Conservation (phyloP, 2,329 filamentous ascomycete species). For the Colletotrichum viniferum region DNA sequence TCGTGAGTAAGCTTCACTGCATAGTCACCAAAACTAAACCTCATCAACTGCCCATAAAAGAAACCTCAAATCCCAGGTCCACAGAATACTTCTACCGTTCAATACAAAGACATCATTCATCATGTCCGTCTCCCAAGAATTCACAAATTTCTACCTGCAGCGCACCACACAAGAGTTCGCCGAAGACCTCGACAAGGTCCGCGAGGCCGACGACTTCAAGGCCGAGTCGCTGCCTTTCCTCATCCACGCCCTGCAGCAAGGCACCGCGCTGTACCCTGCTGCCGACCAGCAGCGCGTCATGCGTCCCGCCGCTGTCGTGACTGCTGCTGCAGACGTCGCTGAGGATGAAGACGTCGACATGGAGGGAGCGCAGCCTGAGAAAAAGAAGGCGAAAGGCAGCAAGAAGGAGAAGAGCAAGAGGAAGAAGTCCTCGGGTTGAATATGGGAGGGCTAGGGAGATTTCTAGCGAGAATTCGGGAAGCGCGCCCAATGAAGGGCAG, state of each 20-base stretch:
- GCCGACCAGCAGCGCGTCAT: constrained; percentile 40
- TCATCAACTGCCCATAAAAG: background rate
- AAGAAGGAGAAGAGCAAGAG: constrained; percentile 10
- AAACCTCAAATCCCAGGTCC: background rate
- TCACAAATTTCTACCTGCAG: constrained; percentile 72
- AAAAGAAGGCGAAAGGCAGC: background rate
- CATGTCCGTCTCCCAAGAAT: constrained; percentile 37
- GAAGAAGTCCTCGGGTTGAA: constrained; percentile 5
- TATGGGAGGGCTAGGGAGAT: background rate
- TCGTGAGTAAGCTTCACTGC: background rate
- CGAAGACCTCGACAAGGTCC: constrained; percentile 75
- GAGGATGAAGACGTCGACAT: background rate
- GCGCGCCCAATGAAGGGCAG: background rate
- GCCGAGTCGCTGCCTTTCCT: constrained; percentile 67
- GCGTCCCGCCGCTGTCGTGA: background rate
- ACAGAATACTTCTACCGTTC: background rate
- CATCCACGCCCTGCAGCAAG: constrained; percentile 71
- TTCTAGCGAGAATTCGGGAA: background rate
- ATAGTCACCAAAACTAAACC: background rate
- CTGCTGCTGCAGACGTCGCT: background rate
- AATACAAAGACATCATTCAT: background rate
- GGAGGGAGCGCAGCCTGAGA: background rate
- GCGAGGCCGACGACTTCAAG: constrained; percentile 73
- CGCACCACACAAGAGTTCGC: constrained; percentile 72
- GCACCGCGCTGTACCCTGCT: constrained; percentile 63